Conservation (phyloP, 169 alveolate genomes). For the Plasmodium vivax region DNA sequence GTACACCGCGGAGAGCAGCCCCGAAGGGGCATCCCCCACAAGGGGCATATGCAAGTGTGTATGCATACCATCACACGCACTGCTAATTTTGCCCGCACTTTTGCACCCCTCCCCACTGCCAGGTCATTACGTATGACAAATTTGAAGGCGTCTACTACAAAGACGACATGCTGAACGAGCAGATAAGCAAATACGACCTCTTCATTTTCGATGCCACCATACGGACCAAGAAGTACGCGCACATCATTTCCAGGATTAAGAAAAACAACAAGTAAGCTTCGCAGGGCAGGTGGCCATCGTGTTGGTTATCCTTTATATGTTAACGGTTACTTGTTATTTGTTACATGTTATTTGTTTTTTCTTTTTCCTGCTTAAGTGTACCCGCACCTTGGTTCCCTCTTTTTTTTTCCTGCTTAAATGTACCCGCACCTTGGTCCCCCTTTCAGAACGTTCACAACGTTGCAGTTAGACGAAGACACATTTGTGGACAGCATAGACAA, state of each 20-base stretch:
- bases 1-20: slow-evolving; percentile 3
- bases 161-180: slow-evolving; percentile 34
- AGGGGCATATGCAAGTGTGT: neutral
- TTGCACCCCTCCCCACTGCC: neutral
- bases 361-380: neutral
- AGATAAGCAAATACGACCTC: slow-evolving; percentile 19
- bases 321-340: no score
- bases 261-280: slow-evolving; percentile 45
- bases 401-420: no score
- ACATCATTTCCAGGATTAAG: slow-evolving; percentile 51
- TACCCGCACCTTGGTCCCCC: neutral
- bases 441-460: slow-evolving; percentile 54
- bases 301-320: no score
- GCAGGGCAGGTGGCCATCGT: neutral
- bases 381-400: neutral
- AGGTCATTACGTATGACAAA: slow-evolving; percentile 67
- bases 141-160: slow-evolving; percentile 43
- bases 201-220: slow-evolving; percentile 51
- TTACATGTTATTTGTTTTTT: neutral
- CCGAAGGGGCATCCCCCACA: neutral
- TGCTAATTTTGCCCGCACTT: neutral
- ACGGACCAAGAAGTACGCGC: slow-evolving; percentile 34
- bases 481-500: slow-evolving; percentile 42
- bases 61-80: neutral
- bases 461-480: slow-evolving; percentile 31